A percentile compares a stretch with the other conserved stretches of the same genome.
phyloP scores from a whole-genome alignment of 768 basidiomycete species.

The Mycena amicta region DNA sequence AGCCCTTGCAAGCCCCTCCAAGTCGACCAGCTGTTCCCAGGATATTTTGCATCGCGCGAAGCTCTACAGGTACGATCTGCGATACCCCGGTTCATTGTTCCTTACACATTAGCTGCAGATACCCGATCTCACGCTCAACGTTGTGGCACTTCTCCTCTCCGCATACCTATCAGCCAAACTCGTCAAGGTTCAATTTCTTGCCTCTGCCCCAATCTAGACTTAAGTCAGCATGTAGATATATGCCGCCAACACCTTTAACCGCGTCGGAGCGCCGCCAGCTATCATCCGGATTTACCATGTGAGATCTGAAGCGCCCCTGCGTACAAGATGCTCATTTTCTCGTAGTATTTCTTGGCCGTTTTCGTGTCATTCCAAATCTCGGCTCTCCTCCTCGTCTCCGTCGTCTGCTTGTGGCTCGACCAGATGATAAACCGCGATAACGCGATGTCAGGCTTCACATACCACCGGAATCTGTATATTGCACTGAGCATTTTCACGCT shows the following conservation, averaged over 20 bases:
- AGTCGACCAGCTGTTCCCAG: slow-evolving; percentile 14
- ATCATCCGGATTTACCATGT: slow-evolving; percentile 38
- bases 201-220: background rate
- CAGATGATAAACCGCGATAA: slow-evolving; percentile 26
- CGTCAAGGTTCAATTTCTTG: slow-evolving; percentile 7
- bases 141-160: slow-evolving; percentile 10
- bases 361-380: slow-evolving; percentile 33
- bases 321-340: background rate
- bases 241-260: slow-evolving; percentile 32
- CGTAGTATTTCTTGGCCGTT: slow-evolving; percentile 33
- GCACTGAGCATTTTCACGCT: slow-evolving; percentile 27
- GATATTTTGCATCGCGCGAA: slow-evolving; percentile 17
- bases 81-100: background rate
- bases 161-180: slow-evolving; percentile 19
- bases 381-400: slow-evolving; percentile 31
- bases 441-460: slow-evolving; percentile 22
- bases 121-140: slow-evolving; percentile 18
- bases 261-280: slow-evolving; percentile 36
- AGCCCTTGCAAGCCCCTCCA: slow-evolving; percentile 16
- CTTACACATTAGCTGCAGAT: slow-evolving; percentile 7
- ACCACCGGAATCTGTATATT: slow-evolving; percentile 21
- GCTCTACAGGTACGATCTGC: slow-evolving; percentile 8
- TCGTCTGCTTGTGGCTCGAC: slow-evolving; percentile 33
- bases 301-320: slow-evolving; percentile 14
- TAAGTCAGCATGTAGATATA: slow-evolving; percentile 8